Conservation (phyloP, 75 land plant genomes). For the Sequoiadendron giganteum region DNA sequence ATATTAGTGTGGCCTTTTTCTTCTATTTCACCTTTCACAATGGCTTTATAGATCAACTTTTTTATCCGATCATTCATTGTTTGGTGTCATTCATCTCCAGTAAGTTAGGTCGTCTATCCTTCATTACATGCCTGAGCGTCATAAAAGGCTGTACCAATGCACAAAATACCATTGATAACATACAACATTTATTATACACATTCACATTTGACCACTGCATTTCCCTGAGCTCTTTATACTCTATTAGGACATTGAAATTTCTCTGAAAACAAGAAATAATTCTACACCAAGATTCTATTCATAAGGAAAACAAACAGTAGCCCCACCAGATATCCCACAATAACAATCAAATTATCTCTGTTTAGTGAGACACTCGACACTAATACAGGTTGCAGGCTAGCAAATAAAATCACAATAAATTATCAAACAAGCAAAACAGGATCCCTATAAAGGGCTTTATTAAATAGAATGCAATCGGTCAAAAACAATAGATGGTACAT, state of each 20-base stretch:
- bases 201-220: not conserved
- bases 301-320: not conserved
- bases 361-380: not conserved
- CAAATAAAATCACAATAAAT: not conserved
- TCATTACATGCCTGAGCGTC: not conserved
- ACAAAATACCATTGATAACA: not conserved
- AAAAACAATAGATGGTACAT: not conserved
- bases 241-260: not conserved
- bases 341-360: not conserved
- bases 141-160: not conserved
- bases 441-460: not conserved
- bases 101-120: not conserved
- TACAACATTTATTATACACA: not conserved
- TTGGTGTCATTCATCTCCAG: too few species aligned
- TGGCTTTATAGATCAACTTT: too few species aligned
- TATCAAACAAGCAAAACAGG: not conserved
- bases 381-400: not conserved
- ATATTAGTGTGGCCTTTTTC: too few species aligned
- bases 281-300: not conserved
- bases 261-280: too few species aligned
- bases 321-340: not conserved
- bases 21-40: too few species aligned
- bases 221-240: not conserved
- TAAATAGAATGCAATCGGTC: conserved; percentile 8
- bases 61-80: too few species aligned